These are phyloP conservation scores for Anthracocystis walkeri DNA, from an alignment of 1,284 basidiomycete species.

Conservation along the genomic window DNA sequence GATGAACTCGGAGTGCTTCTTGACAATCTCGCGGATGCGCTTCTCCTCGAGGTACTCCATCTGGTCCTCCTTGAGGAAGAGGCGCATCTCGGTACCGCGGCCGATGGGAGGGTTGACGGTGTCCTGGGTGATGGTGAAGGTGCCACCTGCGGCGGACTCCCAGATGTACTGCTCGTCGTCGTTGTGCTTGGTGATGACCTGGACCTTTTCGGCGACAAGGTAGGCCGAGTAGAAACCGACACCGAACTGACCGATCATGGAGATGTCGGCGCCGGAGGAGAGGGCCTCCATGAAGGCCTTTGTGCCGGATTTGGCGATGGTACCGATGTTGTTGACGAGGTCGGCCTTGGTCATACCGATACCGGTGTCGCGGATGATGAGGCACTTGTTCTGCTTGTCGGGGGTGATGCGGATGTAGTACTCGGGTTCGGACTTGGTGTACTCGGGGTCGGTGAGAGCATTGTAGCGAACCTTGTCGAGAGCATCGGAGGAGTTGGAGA, in stretches of 20 bases:
- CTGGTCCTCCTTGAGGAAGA: slow-evolving; percentile 98
- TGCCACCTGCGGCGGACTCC: slow-evolving; percentile 99
- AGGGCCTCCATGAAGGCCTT: slow-evolving; percentile 95
- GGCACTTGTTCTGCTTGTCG: slow-evolving; percentile 93
- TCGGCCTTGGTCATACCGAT: slow-evolving; percentile 78
- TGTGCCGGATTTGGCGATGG: slow-evolving; percentile 95
- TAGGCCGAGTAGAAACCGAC: slow-evolving; percentile 99
- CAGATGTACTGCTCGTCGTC: slow-evolving; percentile 99
- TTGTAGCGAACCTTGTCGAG: slow-evolving; percentile 69
- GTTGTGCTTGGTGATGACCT: slow-evolving; percentile 99
- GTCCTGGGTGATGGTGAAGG: slow-evolving; percentile 98
- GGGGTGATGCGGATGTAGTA: slow-evolving; percentile 70
- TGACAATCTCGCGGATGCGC: slow-evolving; percentile 98
- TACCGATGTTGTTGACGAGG: slow-evolving; percentile 96
- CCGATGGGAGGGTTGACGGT: slow-evolving; percentile 88
- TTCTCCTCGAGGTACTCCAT: slow-evolving; percentile 99
- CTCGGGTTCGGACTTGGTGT: slow-evolving; percentile 67
- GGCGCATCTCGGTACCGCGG: slow-evolving; percentile 93
- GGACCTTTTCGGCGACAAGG: slow-evolving; percentile 97
- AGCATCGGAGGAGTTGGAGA: slow-evolving; percentile 69
- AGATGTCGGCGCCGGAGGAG: slow-evolving; percentile 81
- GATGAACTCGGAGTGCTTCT: slow-evolving; percentile 99
- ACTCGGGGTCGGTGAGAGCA: slow-evolving; percentile 67
- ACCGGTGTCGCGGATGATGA: slow-evolving; percentile 94
- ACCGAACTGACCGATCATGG: slow-evolving; percentile 83